phyloP scores from a whole-genome alignment of 2,329 filamentous ascomycete species.

The Alternaria triticimaculans region DNA sequence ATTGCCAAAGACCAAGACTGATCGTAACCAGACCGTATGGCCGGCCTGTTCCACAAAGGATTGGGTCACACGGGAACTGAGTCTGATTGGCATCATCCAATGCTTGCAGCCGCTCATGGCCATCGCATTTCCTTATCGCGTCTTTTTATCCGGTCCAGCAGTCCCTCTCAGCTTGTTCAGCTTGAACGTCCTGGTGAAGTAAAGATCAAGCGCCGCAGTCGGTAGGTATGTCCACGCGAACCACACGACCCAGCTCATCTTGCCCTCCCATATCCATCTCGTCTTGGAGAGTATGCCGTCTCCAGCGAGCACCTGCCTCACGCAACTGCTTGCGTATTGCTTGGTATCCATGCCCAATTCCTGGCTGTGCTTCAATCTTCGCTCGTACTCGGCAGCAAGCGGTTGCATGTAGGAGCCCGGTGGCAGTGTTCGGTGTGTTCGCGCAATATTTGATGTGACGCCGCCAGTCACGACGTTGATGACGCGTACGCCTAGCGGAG shows the following conservation, averaged over 20 bases:
- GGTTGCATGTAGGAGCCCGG: conserved; percentile 60
- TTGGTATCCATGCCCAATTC: conserved; percentile 59
- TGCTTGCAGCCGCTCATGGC: background rate
- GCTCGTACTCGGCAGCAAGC: conserved; percentile 59
- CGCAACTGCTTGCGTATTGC: conserved; percentile 62
- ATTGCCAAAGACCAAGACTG: background rate
- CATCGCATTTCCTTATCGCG: background rate
- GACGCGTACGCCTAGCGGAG: conserved; percentile 58
- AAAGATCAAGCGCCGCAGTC: conserved; percentile 48
- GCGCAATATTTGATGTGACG: conserved; percentile 64
- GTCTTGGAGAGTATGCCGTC: conserved; percentile 47
- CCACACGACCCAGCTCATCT: conserved; percentile 57
- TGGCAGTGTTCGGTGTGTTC: conserved; percentile 57
- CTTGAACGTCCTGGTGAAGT: conserved; percentile 61
- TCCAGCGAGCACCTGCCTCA: conserved; percentile 57
- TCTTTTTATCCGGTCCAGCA: conserved; percentile 41
- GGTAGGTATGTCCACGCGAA: conserved; percentile 58
- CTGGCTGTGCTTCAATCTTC: conserved; percentile 62
- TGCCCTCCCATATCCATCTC: conserved; percentile 63
- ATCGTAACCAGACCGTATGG: background rate
- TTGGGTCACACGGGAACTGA: background rate
- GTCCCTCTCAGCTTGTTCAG: conserved; percentile 55
- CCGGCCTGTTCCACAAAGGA: background rate
- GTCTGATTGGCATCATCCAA: background rate
- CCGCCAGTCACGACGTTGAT: conserved; percentile 64